Base-by-base conservation (phyloP, 148 eudicot species). In the Rhododendron ferrugineum region DNA sequence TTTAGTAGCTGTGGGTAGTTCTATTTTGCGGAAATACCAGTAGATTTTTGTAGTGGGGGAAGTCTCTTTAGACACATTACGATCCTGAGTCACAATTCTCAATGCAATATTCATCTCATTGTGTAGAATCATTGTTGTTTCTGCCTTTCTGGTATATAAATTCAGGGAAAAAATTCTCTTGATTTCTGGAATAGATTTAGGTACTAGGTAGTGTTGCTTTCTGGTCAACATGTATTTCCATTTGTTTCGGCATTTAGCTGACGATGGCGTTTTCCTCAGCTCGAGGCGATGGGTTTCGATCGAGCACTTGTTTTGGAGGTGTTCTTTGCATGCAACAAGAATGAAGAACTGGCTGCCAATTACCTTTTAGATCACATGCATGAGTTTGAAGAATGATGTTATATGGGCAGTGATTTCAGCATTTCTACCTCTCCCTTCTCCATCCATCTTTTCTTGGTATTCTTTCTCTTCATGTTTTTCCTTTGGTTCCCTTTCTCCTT, bases 301-400 rank as follows among this genome's bases (percentile, higher is more conserved):
- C 92, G 96, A 64, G 91, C 89, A 23, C 87, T 93, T 13, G 98
- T 92, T 23, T 85, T 94, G 85, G 93, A 94, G 86, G 98, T 94
- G 28, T 94, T 82, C 87, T 94, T 94, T 62, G 98, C 98, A 2
- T 94, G 94, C 93, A 92, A 94, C 93, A 94, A 94, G 91, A 90
- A 93, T 56, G 98, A 94, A 89, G 93, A 93, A 87, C 83, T 94
- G 78, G 98, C 98, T 26, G 96, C 96, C 13, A 93, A 94, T 81
- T 93, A 94, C 78, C 94, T 93, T 46, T 87, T 94, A 82, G 98
- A 94, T 88, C 98, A 94, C 84, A 90, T 94, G 91, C 94, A 91
- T 8, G 98, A 94, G 88, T 91, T 93, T 60, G 92, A 89, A 34
- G 88, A 89, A 6, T 89, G 88, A 83, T 78, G 16, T 50, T 36